Percentiles rank a stretch among this genome's conserved stretches.
Conservation (phyloP, 306 rosid genomes). For the Fragaria nilgerrensis region DNA sequence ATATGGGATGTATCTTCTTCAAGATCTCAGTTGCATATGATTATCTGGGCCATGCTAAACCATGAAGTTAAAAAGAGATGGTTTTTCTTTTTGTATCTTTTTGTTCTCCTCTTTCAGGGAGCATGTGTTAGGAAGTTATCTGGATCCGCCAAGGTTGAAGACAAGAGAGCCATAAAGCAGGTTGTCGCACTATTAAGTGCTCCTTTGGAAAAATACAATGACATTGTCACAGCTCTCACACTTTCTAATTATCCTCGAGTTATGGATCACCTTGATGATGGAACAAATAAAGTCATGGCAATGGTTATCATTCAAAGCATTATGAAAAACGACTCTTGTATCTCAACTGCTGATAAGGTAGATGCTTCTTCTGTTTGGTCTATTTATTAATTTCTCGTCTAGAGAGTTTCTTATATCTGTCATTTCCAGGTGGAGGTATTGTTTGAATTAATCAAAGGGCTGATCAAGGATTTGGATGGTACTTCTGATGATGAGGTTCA, state of each 20-base stretch:
- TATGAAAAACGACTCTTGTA: constrained; percentile 44
- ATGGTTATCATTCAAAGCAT: constrained; percentile 49
- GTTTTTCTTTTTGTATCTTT: constrained; percentile 1
- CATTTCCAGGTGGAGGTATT: constrained; percentile 47
- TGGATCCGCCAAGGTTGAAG: constrained; percentile 34
- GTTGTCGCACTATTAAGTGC: constrained; percentile 46
- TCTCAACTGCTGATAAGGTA: constrained; percentile 53
- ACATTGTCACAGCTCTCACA: constrained; percentile 48
- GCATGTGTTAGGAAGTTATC: constrained; percentile 47
- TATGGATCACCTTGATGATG: constrained; percentile 49
- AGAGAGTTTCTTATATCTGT: neutral
- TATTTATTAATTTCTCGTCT: constrained; percentile 9
- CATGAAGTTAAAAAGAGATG: neutral
- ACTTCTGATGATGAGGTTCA: constrained; percentile 37
- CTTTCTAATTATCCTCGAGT: constrained; percentile 54
- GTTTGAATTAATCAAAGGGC: constrained; percentile 50
- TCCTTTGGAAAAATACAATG: constrained; percentile 49
- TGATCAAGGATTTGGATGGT: constrained; percentile 44
- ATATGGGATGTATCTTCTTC: neutral
- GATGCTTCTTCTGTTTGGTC: constrained; percentile 14
- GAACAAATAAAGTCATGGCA: constrained; percentile 54
- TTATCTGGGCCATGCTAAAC: neutral
- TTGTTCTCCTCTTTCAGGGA: constrained; percentile 27
- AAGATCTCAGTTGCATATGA: neutral
- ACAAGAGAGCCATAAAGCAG: constrained; percentile 42